These are phyloP conservation scores for Eucalyptus victrix DNA, from an alignment of 345 rosid genomes.

Conservation along the genomic window DNA sequence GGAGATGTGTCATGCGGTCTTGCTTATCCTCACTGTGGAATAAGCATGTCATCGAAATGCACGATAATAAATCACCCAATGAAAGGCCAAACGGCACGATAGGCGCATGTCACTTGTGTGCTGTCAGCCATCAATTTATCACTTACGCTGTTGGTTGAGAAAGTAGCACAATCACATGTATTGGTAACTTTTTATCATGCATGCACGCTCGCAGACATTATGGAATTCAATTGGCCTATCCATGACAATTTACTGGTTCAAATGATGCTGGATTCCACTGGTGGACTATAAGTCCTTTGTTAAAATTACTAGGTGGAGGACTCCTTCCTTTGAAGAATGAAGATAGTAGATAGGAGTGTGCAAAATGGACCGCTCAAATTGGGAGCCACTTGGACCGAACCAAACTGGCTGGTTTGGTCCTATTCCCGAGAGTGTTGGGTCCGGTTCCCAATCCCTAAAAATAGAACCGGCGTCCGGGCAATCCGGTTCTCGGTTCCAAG, in stretches of 20 bases:
- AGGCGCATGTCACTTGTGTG: not conserved
- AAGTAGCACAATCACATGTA: too few species aligned
- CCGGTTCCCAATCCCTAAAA: accelerated
- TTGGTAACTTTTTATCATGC: accelerated
- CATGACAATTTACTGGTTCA: too few species aligned
- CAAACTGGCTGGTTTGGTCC: accelerated
- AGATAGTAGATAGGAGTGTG: accelerated
- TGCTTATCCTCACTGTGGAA: not conserved
- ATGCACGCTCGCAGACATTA: too few species aligned
- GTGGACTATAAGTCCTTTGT: too few species aligned
- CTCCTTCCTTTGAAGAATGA: accelerated
- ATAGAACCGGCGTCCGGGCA: accelerated
- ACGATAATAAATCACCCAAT: not conserved
- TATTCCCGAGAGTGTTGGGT: accelerated
- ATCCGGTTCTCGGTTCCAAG: accelerated
- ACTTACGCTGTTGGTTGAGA: too few species aligned
- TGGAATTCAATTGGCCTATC: too few species aligned
- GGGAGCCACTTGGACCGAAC: accelerated
- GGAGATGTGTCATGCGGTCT: not conserved
- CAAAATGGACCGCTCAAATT: accelerated
- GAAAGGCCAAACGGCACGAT: not conserved
- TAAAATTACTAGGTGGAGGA: accelerated
- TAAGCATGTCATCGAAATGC: not conserved
- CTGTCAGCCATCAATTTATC: too few species aligned
- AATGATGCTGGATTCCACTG: too few species aligned